Evolutionary conservation across 1,284 basidiomycete genomes (phyloP).

Genomic region (Irpex rosettiformis): DNA sequence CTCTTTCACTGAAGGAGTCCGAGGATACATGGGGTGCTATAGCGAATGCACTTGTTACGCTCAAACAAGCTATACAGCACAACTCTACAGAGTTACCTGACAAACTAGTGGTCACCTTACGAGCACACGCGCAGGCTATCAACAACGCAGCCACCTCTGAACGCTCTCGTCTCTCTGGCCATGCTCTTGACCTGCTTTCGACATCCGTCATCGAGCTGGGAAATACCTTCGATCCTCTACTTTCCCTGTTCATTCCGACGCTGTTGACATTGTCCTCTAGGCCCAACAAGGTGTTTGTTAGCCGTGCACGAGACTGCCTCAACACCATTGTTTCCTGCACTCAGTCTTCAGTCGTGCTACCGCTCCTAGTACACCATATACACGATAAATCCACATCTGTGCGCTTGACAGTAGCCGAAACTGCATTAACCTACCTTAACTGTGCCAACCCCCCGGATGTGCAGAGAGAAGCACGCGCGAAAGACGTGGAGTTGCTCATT

Average conservation of each 20-base stretch:
- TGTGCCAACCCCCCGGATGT: constrained; percentile 73
- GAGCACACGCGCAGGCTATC: constrained; percentile 54
- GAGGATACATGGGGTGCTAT: constrained; percentile 87
- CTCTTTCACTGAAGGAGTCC: constrained; percentile 58
- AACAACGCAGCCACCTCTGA: constrained; percentile 69
- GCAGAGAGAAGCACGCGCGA: constrained; percentile 59
- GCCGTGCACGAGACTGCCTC: constrained; percentile 61
- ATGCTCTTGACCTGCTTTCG: constrained; percentile 63
- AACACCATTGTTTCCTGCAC: constrained; percentile 63
- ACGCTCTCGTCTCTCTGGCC: constrained; percentile 71
- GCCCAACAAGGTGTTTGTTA: constrained; percentile 79
- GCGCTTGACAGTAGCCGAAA: constrained; percentile 62
- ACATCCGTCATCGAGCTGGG: constrained; percentile 56
- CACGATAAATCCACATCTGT: constrained; percentile 70
- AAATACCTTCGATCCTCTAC: constrained; percentile 63
- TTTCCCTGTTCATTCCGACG: constrained; percentile 65
- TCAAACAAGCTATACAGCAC: constrained; percentile 56
- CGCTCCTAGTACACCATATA: constrained; percentile 56
- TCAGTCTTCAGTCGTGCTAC: constrained; percentile 64
- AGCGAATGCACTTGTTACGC: constrained; percentile 44
- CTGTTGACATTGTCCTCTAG: constrained; percentile 68
- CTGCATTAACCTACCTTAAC: constrained; percentile 63
- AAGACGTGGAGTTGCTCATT: constrained; percentile 71
- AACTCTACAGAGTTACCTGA: constrained; percentile 53
- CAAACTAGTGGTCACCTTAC: constrained; percentile 53